These are phyloP conservation scores for Lophiostoma macrostomum DNA, from an alignment of 495 filamentous ascomycete species.

Conservation along the genomic window DNA sequence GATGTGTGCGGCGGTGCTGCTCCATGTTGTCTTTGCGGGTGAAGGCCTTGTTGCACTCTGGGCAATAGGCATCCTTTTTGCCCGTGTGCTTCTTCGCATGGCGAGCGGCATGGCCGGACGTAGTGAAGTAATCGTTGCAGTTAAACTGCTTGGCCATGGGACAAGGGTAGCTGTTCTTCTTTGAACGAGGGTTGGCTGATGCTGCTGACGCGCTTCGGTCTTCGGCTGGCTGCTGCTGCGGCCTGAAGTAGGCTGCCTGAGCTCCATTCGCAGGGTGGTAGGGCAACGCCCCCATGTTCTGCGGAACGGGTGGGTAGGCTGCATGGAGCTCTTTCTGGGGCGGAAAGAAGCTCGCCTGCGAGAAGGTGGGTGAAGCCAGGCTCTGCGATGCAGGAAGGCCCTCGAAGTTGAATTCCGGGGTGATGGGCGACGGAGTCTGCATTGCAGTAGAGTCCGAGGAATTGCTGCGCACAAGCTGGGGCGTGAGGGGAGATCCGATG, in stretches of 20 bases:
- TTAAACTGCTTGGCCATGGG: constrained; percentile 48
- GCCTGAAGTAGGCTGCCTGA: constrained; percentile 23
- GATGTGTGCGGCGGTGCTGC: constrained; percentile 88
- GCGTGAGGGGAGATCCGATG: constrained; percentile 39
- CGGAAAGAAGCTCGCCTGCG: constrained; percentile 15
- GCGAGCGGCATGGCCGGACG: constrained; percentile 91
- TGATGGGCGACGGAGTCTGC: constrained; percentile 41
- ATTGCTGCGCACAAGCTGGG: constrained; percentile 37
- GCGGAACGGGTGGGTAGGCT: constrained; percentile 29
- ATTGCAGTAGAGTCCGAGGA: constrained; percentile 38
- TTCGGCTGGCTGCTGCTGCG: constrained; percentile 11
- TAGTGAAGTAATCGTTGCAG: constrained; percentile 67
- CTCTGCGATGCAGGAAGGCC: constrained; percentile 7
- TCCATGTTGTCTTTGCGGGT: constrained; percentile 99
- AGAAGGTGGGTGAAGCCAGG: constrained; percentile 26
- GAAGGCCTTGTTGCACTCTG: constrained; percentile 89
- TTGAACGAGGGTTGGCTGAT: constrained; percentile 33
- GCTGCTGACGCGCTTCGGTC: constrained; percentile 11
- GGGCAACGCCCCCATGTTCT: constrained; percentile 15
- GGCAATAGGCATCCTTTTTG: constrained; percentile 87
- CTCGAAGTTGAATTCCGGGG: constrained; percentile 37
- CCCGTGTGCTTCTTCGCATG: constrained; percentile 97
- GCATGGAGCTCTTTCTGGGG: constrained; percentile 22
- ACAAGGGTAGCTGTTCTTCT: constrained; percentile 65
- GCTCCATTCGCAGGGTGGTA: constrained; percentile 17